A percentile compares a stretch with the other conserved stretches of the same genome.
phyloP scores from a whole-genome alignment of 148 eudicot genomes.

The Cornus suecica region DNA sequence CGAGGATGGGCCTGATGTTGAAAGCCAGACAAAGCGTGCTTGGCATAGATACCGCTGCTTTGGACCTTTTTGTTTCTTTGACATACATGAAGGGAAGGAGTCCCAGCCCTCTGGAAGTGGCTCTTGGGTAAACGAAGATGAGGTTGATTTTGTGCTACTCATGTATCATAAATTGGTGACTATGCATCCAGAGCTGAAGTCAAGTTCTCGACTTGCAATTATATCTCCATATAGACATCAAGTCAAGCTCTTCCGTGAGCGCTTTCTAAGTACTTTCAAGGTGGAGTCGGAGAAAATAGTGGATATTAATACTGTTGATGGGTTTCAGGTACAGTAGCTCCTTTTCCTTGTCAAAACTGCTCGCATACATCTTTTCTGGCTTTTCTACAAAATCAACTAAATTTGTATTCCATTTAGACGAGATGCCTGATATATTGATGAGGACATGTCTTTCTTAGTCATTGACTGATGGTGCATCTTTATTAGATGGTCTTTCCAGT shows the following conservation, averaged over 20 bases:
- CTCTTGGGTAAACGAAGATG: conserved; percentile 75
- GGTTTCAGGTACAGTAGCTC: conserved; percentile 71
- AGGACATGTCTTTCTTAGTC: too few species aligned
- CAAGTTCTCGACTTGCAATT: conserved; percentile 78
- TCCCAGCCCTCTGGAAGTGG: conserved; percentile 67
- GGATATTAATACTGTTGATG: conserved; percentile 94
- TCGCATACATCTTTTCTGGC: background rate
- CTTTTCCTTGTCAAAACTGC: background rate
- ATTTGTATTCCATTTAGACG: background rate
- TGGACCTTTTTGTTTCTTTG: conserved; percentile 98
- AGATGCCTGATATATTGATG: background rate
- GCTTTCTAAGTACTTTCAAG: conserved; percentile 62
- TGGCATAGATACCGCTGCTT: conserved; percentile 93
- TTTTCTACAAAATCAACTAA: background rate
- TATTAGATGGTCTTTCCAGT: background rate
- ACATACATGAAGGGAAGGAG: conserved; percentile 78
- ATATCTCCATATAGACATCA: conserved; percentile 87
- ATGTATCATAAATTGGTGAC: conserved; percentile 69
- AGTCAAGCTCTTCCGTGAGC: conserved; percentile 70
- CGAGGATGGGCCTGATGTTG: conserved; percentile 78
- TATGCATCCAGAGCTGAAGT: conserved; percentile 79
- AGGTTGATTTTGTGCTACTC: conserved; percentile 82
- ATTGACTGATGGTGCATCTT: conserved; percentile 3
- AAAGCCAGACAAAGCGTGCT: conserved; percentile 57
- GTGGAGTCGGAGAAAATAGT: conserved; percentile 79